Base-by-base conservation (phyloP, 2,329 filamentous ascomycete species). In the Sporothrix luriei region DNA sequence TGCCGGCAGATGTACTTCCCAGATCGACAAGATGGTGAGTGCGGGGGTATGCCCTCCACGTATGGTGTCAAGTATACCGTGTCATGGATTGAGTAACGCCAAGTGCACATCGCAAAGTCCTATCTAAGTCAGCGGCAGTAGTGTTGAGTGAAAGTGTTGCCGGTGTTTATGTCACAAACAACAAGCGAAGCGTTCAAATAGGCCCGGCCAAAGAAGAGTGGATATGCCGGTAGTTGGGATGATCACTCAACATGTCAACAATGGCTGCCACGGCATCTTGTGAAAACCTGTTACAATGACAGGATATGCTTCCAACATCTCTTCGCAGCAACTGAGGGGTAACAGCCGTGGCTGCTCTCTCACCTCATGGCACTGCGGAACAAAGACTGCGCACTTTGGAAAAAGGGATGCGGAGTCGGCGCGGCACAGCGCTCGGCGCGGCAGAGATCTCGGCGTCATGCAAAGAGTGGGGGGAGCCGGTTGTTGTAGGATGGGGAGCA, bases 401-500 rank as follows among this genome's bases (percentile, higher is more conserved):
- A 48, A 40, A 62, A 62, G 40, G 21, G 24, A 21, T 24, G 55
- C 55, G 55, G 55, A 59, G 55, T 40, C 55, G 55, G 55, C 29
- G 55, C 55, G 55, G 33, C 55, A 59, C 55, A 62, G 40, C 16
- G 29, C 55, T 59, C 52, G 52, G 52, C 52, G 52, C 52, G 52
- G 52, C 52, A 54, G 6, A 55, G 52, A 16, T 7, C 52, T 55
- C 55, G 55, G 55, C 33, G 55, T 21, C 29, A 59, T 59, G 55
- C 55, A 59, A 21, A n/a, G 3, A 3, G 19, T 38, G 55, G 55
- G 55, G 55, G 33, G 40, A 59, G 29, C 33, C 55, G 19, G 55
- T n/a, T 59, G 55, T 59, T 40, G 26, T 16, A 16, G 48, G 48
- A n/a, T 33, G 33, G 33, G 33, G 33, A 33, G 5, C 33, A 33